A percentile compares a stretch with the other conserved stretches of the same genome.
Conservation (phyloP, 129 eudicot genomes). For the Lonicera japonica region DNA sequence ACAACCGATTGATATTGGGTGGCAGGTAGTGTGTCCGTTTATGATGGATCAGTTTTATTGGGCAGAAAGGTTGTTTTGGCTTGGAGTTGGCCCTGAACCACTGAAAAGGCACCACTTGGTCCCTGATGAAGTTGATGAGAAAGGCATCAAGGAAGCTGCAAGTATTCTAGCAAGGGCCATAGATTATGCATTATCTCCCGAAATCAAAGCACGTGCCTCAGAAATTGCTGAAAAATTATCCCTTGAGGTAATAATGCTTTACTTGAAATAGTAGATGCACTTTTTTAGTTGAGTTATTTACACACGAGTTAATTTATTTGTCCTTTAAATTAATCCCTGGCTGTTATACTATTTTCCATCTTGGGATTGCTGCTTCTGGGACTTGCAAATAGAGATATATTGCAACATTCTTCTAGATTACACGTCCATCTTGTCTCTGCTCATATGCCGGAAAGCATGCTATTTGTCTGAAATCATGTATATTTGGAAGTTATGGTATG, state of each 20-base stretch:
- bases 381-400: neutral
- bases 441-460: no score
- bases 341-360: no score
- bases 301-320: neutral
- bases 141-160: slow-evolving; percentile 49
- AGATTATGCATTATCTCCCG: slow-evolving; percentile 47
- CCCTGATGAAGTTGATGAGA: slow-evolving; percentile 50
- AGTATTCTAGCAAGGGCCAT: slow-evolving; percentile 45
- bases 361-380: neutral
- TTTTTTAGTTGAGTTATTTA: neutral
- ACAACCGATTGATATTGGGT: slow-evolving; percentile 8
- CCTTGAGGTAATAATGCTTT: slow-evolving; percentile 53
- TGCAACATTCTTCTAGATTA: neutral
- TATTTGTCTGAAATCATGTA: no score
- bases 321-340: neutral
- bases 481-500: no score
- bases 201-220: slow-evolving; percentile 52
- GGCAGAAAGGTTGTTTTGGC: slow-evolving; percentile 98
- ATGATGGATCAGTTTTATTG: slow-evolving; percentile 89
- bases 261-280: slow-evolving; percentile 2
- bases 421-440: neutral
- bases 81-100: slow-evolving; percentile 88
- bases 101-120: slow-evolving; percentile 53
- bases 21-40: slow-evolving; percentile 80
- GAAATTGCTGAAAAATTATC: slow-evolving; percentile 54